Conservation (phyloP, 148 eudicot species). For the Chenopodium album region DNA sequence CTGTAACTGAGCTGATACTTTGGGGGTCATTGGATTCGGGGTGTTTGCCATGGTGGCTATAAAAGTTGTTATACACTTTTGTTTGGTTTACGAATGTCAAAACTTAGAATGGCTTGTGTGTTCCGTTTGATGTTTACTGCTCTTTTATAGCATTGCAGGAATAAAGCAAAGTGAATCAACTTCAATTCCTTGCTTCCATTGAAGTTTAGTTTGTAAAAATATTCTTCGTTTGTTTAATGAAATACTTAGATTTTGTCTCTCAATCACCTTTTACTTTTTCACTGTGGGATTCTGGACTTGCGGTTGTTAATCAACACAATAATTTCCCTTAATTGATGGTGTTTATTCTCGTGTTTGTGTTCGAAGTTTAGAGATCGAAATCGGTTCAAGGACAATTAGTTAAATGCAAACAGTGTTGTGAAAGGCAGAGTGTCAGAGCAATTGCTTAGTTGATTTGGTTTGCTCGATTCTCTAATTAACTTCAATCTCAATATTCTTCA, state of each 20-base stretch:
- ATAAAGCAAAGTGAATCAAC: slow-evolving; percentile 23
- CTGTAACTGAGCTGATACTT: neutral
- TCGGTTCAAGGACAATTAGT: too few relatives aligned
- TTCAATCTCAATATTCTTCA: neutral
- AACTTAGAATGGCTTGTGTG: neutral
- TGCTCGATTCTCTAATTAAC: slow-evolving; percentile 1
- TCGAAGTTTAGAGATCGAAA: too few relatives aligned
- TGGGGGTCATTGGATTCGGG: neutral
- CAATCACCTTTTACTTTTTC: neutral
- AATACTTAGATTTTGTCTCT: slow-evolving; percentile 5
- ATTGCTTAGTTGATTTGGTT: neutral
- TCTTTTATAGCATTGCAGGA: slow-evolving; percentile 8
- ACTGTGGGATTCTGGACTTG: neutral
- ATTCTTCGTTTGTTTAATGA: neutral
- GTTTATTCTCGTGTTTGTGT: too few relatives aligned
- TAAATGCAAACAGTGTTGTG: neutral
- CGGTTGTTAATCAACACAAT: neutral
- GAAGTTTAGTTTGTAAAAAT: neutral
- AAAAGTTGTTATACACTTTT: neutral
- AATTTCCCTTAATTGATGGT: neutral
- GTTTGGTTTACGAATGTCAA: neutral
- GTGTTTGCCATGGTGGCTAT: neutral
- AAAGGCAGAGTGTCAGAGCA: neutral
- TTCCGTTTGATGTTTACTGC: neutral
- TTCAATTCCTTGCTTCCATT: slow-evolving; percentile 16